Evolutionary conservation across 2,329 filamentous ascomycete species (phyloP).

Genomic region (Bertia moriformis): DNA sequence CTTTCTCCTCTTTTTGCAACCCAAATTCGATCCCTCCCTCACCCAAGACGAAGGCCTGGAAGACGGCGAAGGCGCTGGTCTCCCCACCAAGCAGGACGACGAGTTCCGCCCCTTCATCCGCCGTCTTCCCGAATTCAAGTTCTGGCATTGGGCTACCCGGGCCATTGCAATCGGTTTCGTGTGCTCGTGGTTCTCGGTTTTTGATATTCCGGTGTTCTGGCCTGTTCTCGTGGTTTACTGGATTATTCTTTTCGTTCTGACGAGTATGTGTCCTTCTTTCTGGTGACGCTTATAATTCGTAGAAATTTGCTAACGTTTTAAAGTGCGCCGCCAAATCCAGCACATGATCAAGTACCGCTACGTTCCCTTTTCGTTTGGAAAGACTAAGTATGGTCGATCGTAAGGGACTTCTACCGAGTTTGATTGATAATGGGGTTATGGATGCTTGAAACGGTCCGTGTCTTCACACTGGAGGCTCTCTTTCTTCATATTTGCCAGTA

Average conservation of each 20-base stretch:
- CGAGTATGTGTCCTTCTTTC: constrained; percentile 50
- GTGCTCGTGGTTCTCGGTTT: constrained; percentile 86
- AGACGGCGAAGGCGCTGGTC: constrained; percentile 61
- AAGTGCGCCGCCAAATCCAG: constrained; percentile 99
- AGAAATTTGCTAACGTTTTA: too few species aligned
- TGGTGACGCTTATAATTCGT: background rate
- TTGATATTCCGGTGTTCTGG: constrained; percentile 98
- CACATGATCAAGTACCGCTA: constrained; percentile 99
- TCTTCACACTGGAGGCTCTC: too few species aligned
- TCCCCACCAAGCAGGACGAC: constrained; percentile 91
- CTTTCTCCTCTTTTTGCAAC: constrained; percentile 94
- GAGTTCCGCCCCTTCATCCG: constrained; percentile 97
- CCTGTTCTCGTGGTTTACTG: constrained; percentile 96
- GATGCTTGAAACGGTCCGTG: background rate
- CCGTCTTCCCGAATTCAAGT: constrained; percentile 96
- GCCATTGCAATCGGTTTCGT: constrained; percentile 70
- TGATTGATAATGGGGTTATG: background rate
- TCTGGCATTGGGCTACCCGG: constrained; percentile 92
- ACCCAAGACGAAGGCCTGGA: constrained; percentile 84
- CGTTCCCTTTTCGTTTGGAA: constrained; percentile 83
- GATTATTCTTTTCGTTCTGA: constrained; percentile 90
- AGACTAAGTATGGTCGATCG: constrained; percentile 52
- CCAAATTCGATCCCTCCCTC: constrained; percentile 96
- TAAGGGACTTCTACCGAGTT: background rate
- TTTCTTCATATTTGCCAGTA: too few species aligned